Base-by-base conservation (phyloP, 108 stramenopile genomes). In the Nitzschia sp. region DNA sequence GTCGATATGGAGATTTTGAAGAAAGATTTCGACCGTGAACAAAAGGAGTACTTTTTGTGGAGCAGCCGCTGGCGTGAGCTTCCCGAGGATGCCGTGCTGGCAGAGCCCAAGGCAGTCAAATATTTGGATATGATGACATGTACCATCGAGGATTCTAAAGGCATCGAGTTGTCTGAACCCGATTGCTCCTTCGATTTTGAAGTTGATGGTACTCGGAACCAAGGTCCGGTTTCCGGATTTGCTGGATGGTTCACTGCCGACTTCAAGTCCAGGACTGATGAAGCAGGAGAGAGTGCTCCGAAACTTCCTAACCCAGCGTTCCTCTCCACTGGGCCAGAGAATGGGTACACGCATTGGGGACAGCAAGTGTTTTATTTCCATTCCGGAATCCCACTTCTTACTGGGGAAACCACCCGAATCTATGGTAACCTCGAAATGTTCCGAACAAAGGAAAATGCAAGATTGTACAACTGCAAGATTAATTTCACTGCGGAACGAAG, bases 301-400 rank as follows among this genome's bases (percentile, higher is more conserved):
- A 84, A 82, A 61, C 51, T 92, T 51, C 51, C 62, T 9, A 86
- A 91, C 70, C 93, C 95, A 15, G 78, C 95, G 5, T 86, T 88
- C 52, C 76, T 98, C 56, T 84, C 84, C 17, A 98, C 98, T 14
- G 96, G 90, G 50, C 98, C 98, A 8, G 95, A 95, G 65, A 83
- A 83, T 76, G 97, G 96, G 53, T 93, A 97, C 82, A 98, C 98
- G 29, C 98, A 98, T 72, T 98, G 98, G 98, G 98, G 96, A 26
- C 98, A 98, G 78, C 98, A 98, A 79, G 91, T 89, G 24, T 94
- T 97, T 63, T 92, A 89, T 78, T 79, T 93, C 29, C 72, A 72
- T 7, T 84, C 88, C 17, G 72, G 81, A 15, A 86, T 92, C 62
- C 89, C 89, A 8, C 65, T 92, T 21, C 63, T 95, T 20, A 46